These are phyloP conservation scores for Colletotrichum musae DNA, from an alignment of 2,329 filamentous ascomycete genomes.

Conservation along the genomic window DNA sequence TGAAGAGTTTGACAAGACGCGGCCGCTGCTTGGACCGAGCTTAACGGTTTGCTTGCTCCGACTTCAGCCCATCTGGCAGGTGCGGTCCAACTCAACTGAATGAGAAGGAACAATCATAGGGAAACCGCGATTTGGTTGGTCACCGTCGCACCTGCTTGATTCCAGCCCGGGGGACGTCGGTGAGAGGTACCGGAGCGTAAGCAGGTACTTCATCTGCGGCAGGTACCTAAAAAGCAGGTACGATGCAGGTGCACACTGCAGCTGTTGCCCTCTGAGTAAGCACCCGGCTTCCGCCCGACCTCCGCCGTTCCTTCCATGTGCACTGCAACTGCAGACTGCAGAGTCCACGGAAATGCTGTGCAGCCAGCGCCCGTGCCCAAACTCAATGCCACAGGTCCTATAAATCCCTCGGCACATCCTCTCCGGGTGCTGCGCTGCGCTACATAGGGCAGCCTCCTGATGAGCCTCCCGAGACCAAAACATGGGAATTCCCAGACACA, in stretches of 20 bases:
- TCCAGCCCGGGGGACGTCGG: slow-evolving; percentile 15
- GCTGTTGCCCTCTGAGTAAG: neutral
- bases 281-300: slow-evolving; percentile 3
- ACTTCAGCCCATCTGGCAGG: no score
- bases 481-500: slow-evolving; percentile 25
- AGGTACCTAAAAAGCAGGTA: no score
- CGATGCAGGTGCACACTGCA: no score
- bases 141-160: slow-evolving; percentile 9
- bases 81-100: neutral
- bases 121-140: slow-evolving; percentile 4
- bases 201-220: neutral
- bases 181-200: slow-evolving; percentile 16
- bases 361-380: neutral
- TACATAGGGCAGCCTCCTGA: slow-evolving; percentile 16
- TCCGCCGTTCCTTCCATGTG: neutral
- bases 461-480: neutral
- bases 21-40: no score
- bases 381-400: slow-evolving; percentile 23
- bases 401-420: slow-evolving; percentile 12
- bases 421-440: slow-evolving; percentile 1
- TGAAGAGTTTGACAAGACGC: neutral
- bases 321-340: no score
- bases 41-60: neutral
- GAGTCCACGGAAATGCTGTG: no score
- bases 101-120: slow-evolving; percentile 6